phyloP scores from a whole-genome alignment of 768 basidiomycete genomes.

The Auriscalpium vulgare region DNA sequence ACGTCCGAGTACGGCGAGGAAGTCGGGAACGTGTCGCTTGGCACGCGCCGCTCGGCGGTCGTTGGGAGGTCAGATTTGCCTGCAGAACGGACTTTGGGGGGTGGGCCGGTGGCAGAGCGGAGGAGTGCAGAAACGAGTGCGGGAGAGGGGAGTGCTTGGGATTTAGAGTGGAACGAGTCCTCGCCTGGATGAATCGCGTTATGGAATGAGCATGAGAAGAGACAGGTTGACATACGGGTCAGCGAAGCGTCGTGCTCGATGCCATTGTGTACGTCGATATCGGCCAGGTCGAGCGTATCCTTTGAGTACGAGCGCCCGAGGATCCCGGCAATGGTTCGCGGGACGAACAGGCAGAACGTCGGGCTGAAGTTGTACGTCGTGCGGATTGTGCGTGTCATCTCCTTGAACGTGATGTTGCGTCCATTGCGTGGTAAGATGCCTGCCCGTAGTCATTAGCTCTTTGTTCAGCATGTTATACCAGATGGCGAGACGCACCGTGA shows the following conservation, averaged over 20 bases:
- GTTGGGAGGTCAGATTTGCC: not conserved
- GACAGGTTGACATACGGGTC: conserved; percentile 32
- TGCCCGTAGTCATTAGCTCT: not conserved
- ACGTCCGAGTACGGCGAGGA: conserved; percentile 3
- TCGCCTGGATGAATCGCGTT: conserved; percentile 34
- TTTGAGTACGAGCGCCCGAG: conserved; percentile 45
- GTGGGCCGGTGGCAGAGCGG: conserved; percentile 49
- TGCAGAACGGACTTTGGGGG: conserved; percentile 9
- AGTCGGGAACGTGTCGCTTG: not conserved
- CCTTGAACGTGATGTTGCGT: conserved; percentile 55
- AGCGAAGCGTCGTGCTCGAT: conserved; percentile 68
- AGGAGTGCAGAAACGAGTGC: conserved; percentile 48
- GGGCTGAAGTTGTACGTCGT: conserved; percentile 63
- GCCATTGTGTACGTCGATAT: conserved; percentile 66
- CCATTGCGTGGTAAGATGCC: conserved; percentile 53
- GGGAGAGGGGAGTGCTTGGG: conserved; percentile 47
- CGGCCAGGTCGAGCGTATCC: conserved; percentile 56
- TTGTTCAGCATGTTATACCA: no score
- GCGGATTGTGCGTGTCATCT: conserved; percentile 35
- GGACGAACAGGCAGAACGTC: conserved; percentile 60
- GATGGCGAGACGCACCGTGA: conserved; percentile 42
- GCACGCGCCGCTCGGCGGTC: not conserved
- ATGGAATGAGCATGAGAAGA: conserved; percentile 1
- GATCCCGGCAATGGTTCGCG: conserved; percentile 50
- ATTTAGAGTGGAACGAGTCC: conserved; percentile 36